These are phyloP conservation scores for Fraxinus sp. DNA, from an alignment of 305 asterid species.

Conservation along the genomic window DNA sequence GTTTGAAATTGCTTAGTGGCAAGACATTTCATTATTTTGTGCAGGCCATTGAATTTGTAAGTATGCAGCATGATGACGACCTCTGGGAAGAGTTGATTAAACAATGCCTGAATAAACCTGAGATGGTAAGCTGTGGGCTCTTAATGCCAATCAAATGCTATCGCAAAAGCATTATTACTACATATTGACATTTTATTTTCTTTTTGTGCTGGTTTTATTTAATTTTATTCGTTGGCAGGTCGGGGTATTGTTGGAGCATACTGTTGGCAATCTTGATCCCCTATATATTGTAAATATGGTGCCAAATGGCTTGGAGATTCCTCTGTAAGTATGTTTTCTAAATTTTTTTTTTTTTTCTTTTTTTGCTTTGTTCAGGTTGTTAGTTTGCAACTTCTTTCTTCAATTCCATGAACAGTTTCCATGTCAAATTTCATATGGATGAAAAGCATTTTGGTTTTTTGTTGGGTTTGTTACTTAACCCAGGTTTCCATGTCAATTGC, in stretches of 20 bases:
- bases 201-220: constrained; percentile 17
- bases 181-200: constrained; percentile 9
- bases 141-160: constrained; percentile 13
- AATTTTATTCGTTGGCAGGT: constrained; percentile 53
- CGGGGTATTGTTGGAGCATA: constrained; percentile 89
- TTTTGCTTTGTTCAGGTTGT: constrained; percentile 11
- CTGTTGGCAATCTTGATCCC: constrained; percentile 99
- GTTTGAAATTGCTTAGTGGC: constrained; percentile 22
- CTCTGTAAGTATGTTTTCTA: constrained; percentile 57
- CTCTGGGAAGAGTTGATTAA: constrained; percentile 96
- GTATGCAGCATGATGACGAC: constrained; percentile 93
- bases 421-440: not conserved
- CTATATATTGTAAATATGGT: constrained; percentile 81
- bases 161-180: constrained; percentile 1
- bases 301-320: constrained; percentile 96
- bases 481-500: not conserved
- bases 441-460: not conserved
- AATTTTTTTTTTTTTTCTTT: not conserved
- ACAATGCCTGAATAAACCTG: constrained; percentile 90
- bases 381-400: not conserved
- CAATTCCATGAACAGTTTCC: not conserved
- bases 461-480: constrained; percentile 5
- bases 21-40: constrained; percentile 29
- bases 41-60: constrained; percentile 96
- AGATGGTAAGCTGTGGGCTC: constrained; percentile 62